phyloP scores from a whole-genome alignment of 345 rosid genomes.

The Salix koriyanagi region DNA sequence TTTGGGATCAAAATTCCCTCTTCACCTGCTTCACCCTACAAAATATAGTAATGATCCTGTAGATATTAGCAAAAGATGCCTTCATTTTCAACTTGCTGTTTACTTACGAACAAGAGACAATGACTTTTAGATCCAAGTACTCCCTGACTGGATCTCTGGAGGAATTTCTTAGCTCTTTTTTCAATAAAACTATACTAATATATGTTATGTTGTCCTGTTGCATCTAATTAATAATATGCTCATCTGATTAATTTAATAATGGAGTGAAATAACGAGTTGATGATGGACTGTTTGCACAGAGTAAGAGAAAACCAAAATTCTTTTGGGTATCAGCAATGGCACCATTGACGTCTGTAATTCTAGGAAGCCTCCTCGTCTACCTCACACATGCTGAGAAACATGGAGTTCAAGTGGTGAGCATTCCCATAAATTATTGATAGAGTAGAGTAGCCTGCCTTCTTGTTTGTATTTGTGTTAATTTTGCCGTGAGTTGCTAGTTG shows the following conservation, averaged over 20 bases:
- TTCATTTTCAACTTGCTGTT: background rate
- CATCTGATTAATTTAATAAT: background rate
- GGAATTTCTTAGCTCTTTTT: background rate
- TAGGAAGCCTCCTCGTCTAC: slow-evolving; percentile 83
- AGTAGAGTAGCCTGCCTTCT: background rate
- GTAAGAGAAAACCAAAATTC: slow-evolving; percentile 62
- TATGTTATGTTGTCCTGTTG: background rate
- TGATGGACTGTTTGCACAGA: slow-evolving; percentile 35
- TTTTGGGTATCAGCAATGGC: slow-evolving; percentile 94
- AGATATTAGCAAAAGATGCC: background rate
- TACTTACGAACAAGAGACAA: background rate
- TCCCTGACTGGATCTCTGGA: background rate
- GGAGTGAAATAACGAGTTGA: background rate
- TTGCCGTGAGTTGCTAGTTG: background rate
- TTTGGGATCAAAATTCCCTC: background rate
- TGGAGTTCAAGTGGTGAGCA: slow-evolving; percentile 86
- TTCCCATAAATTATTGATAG: background rate
- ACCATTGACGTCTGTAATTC: slow-evolving; percentile 74
- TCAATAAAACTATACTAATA: background rate
- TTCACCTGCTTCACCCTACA: background rate
- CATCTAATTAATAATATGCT: background rate
- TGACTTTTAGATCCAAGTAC: background rate
- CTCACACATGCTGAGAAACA: slow-evolving; percentile 87
- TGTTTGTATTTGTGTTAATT: background rate
- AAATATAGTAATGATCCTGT: background rate